Percentiles rank a stretch among this genome's conserved stretches.
Evolutionary conservation across 352 stramenopile species (phyloP).

Genomic region (Nothophytophthora sp.): DNA sequence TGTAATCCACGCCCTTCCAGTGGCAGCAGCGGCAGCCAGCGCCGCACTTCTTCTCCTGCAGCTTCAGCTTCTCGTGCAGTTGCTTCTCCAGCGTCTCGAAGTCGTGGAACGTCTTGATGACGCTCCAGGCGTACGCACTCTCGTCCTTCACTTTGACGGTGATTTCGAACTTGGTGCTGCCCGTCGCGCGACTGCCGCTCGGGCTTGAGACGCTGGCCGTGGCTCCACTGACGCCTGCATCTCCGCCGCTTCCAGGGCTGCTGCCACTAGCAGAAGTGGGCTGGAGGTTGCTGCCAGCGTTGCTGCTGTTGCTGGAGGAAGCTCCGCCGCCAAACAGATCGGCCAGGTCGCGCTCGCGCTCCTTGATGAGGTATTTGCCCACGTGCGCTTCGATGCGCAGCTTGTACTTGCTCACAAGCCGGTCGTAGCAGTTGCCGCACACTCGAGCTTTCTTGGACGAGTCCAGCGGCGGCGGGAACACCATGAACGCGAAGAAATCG

Average conservation of each 20-base stretch:
- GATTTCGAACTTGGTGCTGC: conserved; percentile 50
- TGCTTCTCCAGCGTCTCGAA: conserved; percentile 74
- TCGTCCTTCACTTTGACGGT: conserved; percentile 64
- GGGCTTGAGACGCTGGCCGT: conserved; percentile 7
- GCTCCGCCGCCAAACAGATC: conserved; percentile 22
- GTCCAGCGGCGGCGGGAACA: conserved; percentile 67
- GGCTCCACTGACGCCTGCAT: conserved; percentile 2
- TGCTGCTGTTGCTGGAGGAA: conserved; percentile 7
- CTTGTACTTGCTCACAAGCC: conserved; percentile 65
- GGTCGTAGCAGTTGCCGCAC: conserved; percentile 69
- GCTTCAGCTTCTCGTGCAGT: conserved; percentile 62
- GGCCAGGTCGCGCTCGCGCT: conserved; percentile 29
- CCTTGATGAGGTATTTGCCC: conserved; percentile 68
- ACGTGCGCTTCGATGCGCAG: conserved; percentile 68
- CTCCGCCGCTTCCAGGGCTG: conserved; percentile 1
- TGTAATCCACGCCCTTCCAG: conserved; percentile 77
- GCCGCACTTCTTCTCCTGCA: conserved; percentile 73
- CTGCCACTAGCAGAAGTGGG: conserved; percentile 5
- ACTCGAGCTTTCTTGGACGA: conserved; percentile 61
- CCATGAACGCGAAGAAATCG: conserved; percentile 66
- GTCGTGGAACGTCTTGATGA: conserved; percentile 70
- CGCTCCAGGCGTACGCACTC: conserved; percentile 58
- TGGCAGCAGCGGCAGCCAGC: conserved; percentile 40
- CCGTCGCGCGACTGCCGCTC: conserved; percentile 8
- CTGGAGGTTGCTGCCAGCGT: conserved; percentile 2